These are phyloP conservation scores for Moricandia arvensis DNA, from an alignment of 345 rosid genomes.

Conservation along the genomic window DNA sequence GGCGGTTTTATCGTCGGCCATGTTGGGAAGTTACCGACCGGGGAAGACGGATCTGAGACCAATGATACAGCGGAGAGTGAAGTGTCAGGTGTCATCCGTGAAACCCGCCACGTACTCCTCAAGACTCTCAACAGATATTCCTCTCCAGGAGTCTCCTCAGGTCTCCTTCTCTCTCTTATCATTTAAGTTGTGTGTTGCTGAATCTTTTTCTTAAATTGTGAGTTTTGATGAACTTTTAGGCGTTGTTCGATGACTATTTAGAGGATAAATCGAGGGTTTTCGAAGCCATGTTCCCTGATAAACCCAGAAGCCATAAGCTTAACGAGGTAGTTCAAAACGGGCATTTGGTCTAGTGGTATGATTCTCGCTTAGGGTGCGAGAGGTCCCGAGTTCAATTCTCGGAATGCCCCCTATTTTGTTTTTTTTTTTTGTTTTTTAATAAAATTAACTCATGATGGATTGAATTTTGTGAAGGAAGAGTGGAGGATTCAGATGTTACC, in stretches of 20 bases:
- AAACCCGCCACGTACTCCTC: slow-evolving; percentile 63
- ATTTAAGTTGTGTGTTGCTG: background rate
- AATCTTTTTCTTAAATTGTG: background rate
- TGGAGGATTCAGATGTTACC: slow-evolving; percentile 96
- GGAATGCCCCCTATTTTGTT: background rate
- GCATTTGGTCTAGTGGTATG: slow-evolving; percentile 92
- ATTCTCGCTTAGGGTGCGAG: slow-evolving; percentile 93
- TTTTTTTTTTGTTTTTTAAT: background rate
- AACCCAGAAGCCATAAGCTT: slow-evolving; percentile 56
- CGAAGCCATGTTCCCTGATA: slow-evolving; percentile 79
- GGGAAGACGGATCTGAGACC: slow-evolving; percentile 26
- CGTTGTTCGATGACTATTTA: slow-evolving; percentile 77
- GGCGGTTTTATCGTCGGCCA: slow-evolving; percentile 38
- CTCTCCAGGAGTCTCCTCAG: slow-evolving; percentile 84
- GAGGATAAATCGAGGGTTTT: slow-evolving; percentile 79
- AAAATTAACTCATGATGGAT: background rate
- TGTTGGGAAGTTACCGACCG: slow-evolving; percentile 21
- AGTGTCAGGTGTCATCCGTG: slow-evolving; percentile 32
- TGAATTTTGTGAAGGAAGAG: slow-evolving; percentile 50
- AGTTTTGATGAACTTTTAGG: slow-evolving; percentile 41
- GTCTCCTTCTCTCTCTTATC: slow-evolving; percentile 32
- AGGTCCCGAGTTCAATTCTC: slow-evolving; percentile 71
- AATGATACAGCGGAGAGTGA: slow-evolving; percentile 33
- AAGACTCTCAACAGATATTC: slow-evolving; percentile 69
- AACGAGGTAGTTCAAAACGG: slow-evolving; percentile 57